Evolutionary conservation across 129 eudicot species (phyloP), one percentile per base, ranked within the genome.

Genomic region (Glebionis coronaria): DNA sequence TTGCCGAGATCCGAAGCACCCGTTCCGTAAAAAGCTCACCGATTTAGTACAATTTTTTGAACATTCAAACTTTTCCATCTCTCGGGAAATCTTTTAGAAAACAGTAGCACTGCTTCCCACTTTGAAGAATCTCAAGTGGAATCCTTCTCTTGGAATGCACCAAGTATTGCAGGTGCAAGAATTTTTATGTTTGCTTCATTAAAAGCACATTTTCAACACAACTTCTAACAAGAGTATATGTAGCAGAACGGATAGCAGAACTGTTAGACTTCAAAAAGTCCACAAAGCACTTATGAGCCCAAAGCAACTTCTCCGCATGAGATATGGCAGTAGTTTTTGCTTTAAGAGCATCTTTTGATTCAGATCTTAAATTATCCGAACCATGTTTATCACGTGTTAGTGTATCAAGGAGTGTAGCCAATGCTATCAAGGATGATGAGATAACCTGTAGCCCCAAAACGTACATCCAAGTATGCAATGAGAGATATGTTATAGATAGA

Each of bases 1-100:
- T 23, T 88, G 95, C 60, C 82, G 96, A 38, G 96, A 93, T 45
- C 98, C 98, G 79, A 83, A 88, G 81, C 98, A 88, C 56, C 96
- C 96, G 49, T 82, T 86, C 68, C 76, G 82, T 42, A 93, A 83
- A 61, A 93, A 93, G 66, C 65, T 77, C 86, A 69, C 15, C 84
- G 83, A 70, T 75, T 93, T 15, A 81, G 61, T 57, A 88, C 10
- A 12, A 35, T 82, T 81, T 84, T 88, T 20, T 86, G 85, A 74
- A 87, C 75, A 77, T 23, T 23, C 25, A 23, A 23, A 23, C 25
- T 23, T 23, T 23, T 23, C 25, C 25, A 23, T 0, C 25, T 23
- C 25, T 23, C 25, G 2, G 25, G 25, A 23, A 23, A 23, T 23
- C 25, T 23, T 23, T 23, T 23, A 23, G 25, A 23, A 23, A 23